These are phyloP conservation scores for Aspergillus uvarum DNA, from an alignment of 2,329 filamentous ascomycete genomes.

Conservation along the genomic window DNA sequence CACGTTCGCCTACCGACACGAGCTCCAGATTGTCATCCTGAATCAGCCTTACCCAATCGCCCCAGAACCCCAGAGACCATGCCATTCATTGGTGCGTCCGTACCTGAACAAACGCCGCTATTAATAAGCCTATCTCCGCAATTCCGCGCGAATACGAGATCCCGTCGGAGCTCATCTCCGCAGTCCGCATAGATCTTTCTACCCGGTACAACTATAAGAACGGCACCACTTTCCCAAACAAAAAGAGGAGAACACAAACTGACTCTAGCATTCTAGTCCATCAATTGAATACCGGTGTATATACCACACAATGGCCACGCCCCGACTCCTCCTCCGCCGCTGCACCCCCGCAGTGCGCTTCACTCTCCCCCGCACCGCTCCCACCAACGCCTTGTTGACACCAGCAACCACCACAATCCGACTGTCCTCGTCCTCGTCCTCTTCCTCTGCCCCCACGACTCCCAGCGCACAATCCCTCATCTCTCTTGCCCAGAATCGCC, in stretches of 20 bases:
- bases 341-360: background rate
- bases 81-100: background rate
- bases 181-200: too few relatives aligned
- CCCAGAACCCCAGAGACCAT: background rate
- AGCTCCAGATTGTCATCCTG: background rate
- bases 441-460: constrained; percentile 7
- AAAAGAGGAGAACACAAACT: background rate
- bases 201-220: background rate
- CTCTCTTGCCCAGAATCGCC: constrained; percentile 34
- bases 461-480: constrained; percentile 26
- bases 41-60: background rate
- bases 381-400: constrained; percentile 28
- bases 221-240: background rate
- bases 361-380: background rate
- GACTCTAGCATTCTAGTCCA: too few relatives aligned
- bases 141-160: background rate
- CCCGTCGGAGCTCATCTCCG: background rate
- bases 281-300: too few relatives aligned
- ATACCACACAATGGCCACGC: constrained; percentile 2
- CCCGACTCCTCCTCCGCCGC: background rate
- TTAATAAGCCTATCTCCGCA: constrained; percentile 2
- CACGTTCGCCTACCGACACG: too few relatives aligned
- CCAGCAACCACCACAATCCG: background rate
- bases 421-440: constrained; percentile 11
- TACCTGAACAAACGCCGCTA: background rate